Conservation (phyloP, 257 asterid genomes). For the Handroanthus guayacan region DNA sequence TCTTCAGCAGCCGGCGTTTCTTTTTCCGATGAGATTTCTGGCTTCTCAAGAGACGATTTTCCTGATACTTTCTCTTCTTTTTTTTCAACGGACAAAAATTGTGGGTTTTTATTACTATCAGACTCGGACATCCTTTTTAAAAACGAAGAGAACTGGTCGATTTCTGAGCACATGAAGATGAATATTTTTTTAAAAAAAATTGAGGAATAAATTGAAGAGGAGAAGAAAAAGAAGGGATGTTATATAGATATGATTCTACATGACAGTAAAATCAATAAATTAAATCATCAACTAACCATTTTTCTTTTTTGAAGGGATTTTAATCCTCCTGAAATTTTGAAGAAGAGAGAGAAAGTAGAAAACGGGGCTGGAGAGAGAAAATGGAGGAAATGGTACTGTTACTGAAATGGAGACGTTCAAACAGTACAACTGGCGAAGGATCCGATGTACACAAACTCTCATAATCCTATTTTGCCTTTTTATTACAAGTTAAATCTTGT, state of each 20-base stretch:
- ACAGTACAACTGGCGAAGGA: constrained; percentile 56
- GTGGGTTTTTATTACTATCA: constrained; percentile 3
- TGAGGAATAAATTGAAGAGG: constrained; percentile 6
- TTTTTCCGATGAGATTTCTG: background rate
- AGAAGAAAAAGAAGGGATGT: constrained; percentile 2
- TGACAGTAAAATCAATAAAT: background rate
- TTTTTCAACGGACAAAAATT: background rate
- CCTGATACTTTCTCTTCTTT: constrained; percentile 1
- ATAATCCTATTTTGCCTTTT: constrained; percentile 37
- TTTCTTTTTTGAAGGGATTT: constrained; percentile 8
- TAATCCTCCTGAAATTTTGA: background rate
- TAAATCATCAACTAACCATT: constrained; percentile 32
- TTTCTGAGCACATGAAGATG: constrained; percentile 52
- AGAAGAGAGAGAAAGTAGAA: constrained; percentile 37
- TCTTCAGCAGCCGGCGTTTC: constrained; percentile 3
- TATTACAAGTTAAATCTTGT: constrained; percentile 26
- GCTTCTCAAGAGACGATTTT: background rate
- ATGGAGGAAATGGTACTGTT: constrained; percentile 14
- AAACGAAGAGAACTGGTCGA: constrained; percentile 29
- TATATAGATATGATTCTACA: constrained; percentile 21
- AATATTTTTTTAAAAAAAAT: background rate
- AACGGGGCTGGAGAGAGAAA: constrained; percentile 8
- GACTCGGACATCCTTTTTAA: constrained; percentile 37
- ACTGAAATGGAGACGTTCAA: constrained; percentile 37
- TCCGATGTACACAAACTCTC: constrained; percentile 62